Evolutionary conservation across 495 filamentous ascomycete species (phyloP).

Genomic region (Neurospora sp.): DNA sequence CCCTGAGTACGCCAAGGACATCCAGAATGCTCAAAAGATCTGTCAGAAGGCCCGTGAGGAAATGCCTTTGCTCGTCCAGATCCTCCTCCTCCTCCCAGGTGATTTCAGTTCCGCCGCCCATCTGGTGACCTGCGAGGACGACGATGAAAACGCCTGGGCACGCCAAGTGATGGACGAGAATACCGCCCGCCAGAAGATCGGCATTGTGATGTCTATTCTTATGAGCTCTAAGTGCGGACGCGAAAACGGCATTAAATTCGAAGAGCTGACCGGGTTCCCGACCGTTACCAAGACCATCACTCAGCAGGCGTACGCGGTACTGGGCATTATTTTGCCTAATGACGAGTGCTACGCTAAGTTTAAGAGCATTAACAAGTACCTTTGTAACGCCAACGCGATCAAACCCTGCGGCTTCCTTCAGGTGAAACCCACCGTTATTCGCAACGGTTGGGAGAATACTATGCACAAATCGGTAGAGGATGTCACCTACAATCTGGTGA

Average conservation of each 20-base stretch:
- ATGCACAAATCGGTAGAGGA: constrained; percentile 8
- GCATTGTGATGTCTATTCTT: constrained; percentile 9
- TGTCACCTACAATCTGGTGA: constrained; percentile 10
- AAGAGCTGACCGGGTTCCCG: background rate
- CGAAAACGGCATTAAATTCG: background rate
- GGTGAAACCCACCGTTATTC: constrained; percentile 25
- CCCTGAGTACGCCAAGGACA: constrained; percentile 60
- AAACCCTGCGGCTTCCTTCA: constrained; percentile 27
- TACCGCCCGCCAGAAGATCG: constrained; percentile 1
- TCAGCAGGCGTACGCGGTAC: constrained; percentile 27
- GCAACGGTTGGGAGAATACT: constrained; percentile 27
- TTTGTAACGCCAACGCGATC: constrained; percentile 1
- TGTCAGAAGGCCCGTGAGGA: constrained; percentile 63
- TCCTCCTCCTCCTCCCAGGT: constrained; percentile 51
- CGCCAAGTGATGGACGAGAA: constrained; percentile 5
- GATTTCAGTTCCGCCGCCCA: constrained; percentile 54
- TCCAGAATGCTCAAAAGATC: constrained; percentile 53
- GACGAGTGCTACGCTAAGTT: constrained; percentile 9
- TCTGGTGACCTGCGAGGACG: constrained; percentile 16
- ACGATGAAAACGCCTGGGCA: background rate
- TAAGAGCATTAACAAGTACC: constrained; percentile 14
- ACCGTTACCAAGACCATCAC: constrained; percentile 1
- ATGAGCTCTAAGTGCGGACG: background rate
- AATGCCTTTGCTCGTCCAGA: constrained; percentile 43
- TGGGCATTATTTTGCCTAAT: constrained; percentile 17